Percentiles rank a stretch among this genome's conserved stretches.
Conservation (phyloP, 306 rosid species). For the Datisca glomerata region DNA sequence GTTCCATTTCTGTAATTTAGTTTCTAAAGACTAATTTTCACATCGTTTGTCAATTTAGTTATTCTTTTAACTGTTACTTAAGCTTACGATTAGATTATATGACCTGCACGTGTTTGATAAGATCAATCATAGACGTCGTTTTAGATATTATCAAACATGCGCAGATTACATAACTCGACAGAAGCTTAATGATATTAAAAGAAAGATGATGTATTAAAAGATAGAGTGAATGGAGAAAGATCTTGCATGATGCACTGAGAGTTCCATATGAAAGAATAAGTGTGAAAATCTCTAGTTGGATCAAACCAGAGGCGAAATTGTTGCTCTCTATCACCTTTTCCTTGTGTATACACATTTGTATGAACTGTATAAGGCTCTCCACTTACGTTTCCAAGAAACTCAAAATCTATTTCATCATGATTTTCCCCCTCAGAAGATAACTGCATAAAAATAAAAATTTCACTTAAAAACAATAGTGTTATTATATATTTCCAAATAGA, state of each 20-base stretch:
- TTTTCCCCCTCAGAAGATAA: constrained; percentile 21
- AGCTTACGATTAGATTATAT: too few relatives aligned
- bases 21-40: too few relatives aligned
- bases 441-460: too few relatives aligned
- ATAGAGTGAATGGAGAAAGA: not conserved
- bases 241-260: constrained; percentile 35
- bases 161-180: too few relatives aligned
- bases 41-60: too few relatives aligned
- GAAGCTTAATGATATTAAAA: too few relatives aligned
- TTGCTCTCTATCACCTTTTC: too few relatives aligned
- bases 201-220: not conserved
- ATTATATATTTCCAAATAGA: not conserved
- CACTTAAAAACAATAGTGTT: not conserved
- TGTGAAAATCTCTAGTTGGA: constrained; percentile 50
- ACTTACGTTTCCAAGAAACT: constrained; percentile 47
- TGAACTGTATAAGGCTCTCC: constrained; percentile 51
- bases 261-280: constrained; percentile 50
- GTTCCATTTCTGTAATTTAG: not conserved
- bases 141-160: too few relatives aligned
- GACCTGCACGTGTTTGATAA: too few relatives aligned
- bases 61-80: too few relatives aligned
- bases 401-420: too few relatives aligned
- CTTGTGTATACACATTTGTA: constrained; percentile 42
- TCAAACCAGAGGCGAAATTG: constrained; percentile 56
- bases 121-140: too few relatives aligned